phyloP scores from a whole-genome alignment of 1,284 basidiomycete genomes.

The Athelia sp. region DNA sequence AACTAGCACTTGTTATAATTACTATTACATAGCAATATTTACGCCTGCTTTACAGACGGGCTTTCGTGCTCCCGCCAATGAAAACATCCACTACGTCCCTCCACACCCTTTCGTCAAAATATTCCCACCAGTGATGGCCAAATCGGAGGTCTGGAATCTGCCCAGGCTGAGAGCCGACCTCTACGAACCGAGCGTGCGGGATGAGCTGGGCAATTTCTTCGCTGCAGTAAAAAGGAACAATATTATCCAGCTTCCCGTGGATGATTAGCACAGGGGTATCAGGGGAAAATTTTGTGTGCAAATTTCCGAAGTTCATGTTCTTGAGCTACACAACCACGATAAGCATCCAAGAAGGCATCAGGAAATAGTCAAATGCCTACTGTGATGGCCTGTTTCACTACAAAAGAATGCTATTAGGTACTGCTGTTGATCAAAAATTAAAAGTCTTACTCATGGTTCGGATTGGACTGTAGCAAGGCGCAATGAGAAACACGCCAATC shows the following conservation, averaged over 20 bases:
- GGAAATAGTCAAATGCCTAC: constrained; percentile 1
- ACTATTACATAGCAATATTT: too few relatives aligned
- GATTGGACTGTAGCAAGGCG: neutral
- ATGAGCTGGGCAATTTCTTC: constrained; percentile 27
- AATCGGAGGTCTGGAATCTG: constrained; percentile 33
- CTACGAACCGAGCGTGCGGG: constrained; percentile 30
- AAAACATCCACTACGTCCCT: constrained; percentile 33
- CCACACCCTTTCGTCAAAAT: constrained; percentile 38
- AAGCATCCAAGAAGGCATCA: neutral
- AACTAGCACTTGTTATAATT: too few relatives aligned
- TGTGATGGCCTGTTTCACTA: constrained; percentile 8
- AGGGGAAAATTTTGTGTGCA: constrained; percentile 7
- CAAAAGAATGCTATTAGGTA: too few relatives aligned
- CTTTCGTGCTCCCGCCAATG: constrained; percentile 8
- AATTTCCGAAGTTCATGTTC: constrained; percentile 3
- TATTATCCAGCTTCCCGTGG: constrained; percentile 34
- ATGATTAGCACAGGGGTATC: constrained; percentile 32
- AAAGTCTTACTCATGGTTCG: constrained; percentile 5
- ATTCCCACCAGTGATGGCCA: constrained; percentile 41
- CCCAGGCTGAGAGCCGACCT: constrained; percentile 28
- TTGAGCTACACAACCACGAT: neutral
- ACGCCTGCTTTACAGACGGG: too few relatives aligned
- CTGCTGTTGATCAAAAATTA: too few relatives aligned
- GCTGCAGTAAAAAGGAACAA: constrained; percentile 30
- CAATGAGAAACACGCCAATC: too few relatives aligned